A percentile compares a stretch with the other conserved stretches of the same genome.
Conservation (phyloP, 768 basidiomycete genomes). For the Auriscalpium vulgare region DNA sequence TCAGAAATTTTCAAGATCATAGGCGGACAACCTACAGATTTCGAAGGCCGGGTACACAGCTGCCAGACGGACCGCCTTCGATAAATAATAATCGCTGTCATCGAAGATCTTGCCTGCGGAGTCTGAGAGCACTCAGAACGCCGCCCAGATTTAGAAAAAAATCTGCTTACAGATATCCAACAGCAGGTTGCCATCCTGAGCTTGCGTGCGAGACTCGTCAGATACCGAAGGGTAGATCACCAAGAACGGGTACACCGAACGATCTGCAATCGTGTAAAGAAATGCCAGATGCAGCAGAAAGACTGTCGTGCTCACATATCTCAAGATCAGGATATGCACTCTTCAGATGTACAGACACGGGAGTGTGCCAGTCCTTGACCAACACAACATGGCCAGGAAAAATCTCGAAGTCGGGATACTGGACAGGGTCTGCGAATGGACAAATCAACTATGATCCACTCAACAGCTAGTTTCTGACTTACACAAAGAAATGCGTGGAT, state of each 20-base stretch:
- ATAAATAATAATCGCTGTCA: background rate
- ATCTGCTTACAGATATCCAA: conserved; percentile 18
- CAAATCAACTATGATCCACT: background rate
- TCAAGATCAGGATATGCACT: background rate
- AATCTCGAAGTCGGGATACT: conserved; percentile 16
- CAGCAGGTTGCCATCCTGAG: no score
- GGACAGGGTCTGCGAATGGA: conserved; percentile 8
- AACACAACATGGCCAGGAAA: background rate
- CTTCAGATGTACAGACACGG: background rate
- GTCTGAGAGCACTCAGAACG: background rate
- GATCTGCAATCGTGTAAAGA: background rate
- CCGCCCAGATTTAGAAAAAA: background rate
- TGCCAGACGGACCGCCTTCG: background rate
- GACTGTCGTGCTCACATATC: background rate
- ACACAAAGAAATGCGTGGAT: conserved; percentile 5
- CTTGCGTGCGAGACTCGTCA: background rate
- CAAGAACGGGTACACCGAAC: background rate
- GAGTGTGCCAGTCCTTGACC: background rate
- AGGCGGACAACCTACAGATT: background rate
- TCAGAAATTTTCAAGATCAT: background rate
- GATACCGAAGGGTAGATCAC: background rate
- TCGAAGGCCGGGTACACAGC: background rate
- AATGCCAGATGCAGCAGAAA: background rate
- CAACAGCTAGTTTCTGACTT: background rate
- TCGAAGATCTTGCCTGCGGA: background rate